Evolutionary conservation across 2,329 filamentous ascomycete genomes (phyloP).

Genomic region (Raffaelea ambrosiae): DNA sequence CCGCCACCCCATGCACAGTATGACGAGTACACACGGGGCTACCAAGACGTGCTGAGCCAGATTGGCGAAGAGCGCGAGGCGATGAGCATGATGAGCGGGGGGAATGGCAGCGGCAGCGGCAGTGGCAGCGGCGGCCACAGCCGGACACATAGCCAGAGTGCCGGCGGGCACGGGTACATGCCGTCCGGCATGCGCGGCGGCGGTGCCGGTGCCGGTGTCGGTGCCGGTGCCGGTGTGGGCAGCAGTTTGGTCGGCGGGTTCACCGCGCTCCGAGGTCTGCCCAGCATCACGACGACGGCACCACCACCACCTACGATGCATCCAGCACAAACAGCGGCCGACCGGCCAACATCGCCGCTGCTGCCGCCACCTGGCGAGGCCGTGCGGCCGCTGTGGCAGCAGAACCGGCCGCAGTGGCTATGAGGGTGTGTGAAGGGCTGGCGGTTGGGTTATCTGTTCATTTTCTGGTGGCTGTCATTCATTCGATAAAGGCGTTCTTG

Average conservation of each 20-base stretch:
- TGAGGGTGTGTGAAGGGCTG: slow-evolving; percentile 22
- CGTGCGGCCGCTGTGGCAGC: slow-evolving; percentile 41
- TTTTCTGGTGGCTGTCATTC: too few species aligned
- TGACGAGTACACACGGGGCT: slow-evolving; percentile 37
- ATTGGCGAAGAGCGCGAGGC: slow-evolving; percentile 27
- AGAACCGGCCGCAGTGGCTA: slow-evolving; percentile 40
- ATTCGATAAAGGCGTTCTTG: too few species aligned
- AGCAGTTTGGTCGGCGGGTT: slow-evolving; percentile 3
- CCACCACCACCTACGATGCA: neutral
- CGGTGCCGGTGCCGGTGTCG: slow-evolving; percentile 4
- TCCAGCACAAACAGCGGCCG: too few species aligned
- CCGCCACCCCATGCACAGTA: slow-evolving; percentile 34
- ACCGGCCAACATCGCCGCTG: neutral
- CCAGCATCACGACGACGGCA: neutral
- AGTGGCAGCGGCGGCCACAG: slow-evolving; percentile 7
- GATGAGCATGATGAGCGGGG: neutral
- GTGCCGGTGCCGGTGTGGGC: slow-evolving; percentile 3
- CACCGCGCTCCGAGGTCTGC: too few species aligned
- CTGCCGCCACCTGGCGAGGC: neutral
- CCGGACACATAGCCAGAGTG: slow-evolving; percentile 9
- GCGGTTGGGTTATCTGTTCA: neutral
- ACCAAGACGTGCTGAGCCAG: slow-evolving; percentile 29
- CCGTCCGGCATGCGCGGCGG: neutral
- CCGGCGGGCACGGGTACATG: slow-evolving; percentile 2
- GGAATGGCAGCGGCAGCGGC: neutral